Evolutionary conservation across 768 basidiomycete genomes (phyloP).

Genomic region (Hebeloma cylindrosporum): DNA sequence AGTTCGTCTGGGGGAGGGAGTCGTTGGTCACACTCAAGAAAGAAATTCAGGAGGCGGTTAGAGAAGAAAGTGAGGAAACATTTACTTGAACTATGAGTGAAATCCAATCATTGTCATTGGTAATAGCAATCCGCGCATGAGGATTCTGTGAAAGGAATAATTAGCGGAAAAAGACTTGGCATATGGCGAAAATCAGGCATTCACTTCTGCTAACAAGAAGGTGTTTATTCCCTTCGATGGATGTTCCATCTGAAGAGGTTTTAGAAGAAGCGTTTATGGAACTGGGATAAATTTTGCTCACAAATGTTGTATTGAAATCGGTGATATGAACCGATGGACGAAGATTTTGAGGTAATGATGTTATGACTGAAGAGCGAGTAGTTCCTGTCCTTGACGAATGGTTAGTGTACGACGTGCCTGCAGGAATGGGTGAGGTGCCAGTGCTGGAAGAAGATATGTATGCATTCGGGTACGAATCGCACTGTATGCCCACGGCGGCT

Average conservation of each 20-base stretch:
- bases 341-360: too few relatives aligned
- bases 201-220: background rate
- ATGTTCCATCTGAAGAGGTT: background rate
- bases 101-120: too few relatives aligned
- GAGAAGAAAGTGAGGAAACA: too few relatives aligned
- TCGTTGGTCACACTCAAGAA: too few relatives aligned
- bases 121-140: slow-evolving; percentile 1
- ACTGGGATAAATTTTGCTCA: background rate
- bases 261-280: background rate
- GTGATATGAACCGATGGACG: too few relatives aligned
- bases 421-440: too few relatives aligned
- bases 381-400: too few relatives aligned
- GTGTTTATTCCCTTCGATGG: background rate
- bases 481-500: background rate
- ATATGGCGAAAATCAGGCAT: background rate
- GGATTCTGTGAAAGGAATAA: slow-evolving; percentile 1
- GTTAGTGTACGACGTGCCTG: too few relatives aligned
- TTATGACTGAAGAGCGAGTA: too few relatives aligned
- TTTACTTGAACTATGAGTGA: too few relatives aligned
- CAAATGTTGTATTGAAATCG: background rate
- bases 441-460: background rate
- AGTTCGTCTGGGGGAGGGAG: too few relatives aligned
- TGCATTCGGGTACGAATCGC: background rate
- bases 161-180: background rate
- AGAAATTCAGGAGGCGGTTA: too few relatives aligned